Percentiles rank a stretch among this genome's conserved stretches.
These are phyloP conservation scores for Phytophthora multivora DNA, from an alignment of 352 stramenopile genomes.

Conservation along the genomic window DNA sequence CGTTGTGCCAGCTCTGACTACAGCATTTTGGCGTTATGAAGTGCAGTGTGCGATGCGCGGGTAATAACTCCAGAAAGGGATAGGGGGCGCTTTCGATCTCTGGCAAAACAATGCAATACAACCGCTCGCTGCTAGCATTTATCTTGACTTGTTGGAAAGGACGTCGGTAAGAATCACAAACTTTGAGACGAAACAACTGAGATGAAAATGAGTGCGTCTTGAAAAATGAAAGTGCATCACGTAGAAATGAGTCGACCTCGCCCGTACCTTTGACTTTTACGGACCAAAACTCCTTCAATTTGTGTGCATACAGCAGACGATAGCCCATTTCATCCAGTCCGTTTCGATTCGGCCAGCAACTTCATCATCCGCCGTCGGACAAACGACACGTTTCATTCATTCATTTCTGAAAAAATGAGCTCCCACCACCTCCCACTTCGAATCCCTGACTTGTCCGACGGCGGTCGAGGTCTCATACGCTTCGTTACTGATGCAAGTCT, in stretches of 20 bases:
- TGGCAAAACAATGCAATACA: background rate
- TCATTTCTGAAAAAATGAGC: background rate
- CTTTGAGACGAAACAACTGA: no score
- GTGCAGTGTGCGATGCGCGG: conserved; percentile 5
- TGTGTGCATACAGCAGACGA: no score
- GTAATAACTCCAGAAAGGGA: conserved; percentile 17
- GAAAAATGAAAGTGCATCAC: no score
- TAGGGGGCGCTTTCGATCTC: background rate
- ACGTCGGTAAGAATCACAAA: no score
- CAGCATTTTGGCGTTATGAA: conserved; percentile 15
- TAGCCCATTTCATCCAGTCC: background rate
- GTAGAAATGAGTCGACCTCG: no score
- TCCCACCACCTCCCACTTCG: conserved; percentile 1
- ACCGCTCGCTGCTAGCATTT: no score
- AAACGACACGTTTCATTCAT: conserved; percentile 12
- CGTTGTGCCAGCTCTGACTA: background rate
- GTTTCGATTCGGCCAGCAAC: background rate
- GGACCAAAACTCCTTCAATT: no score
- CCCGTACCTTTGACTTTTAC: no score
- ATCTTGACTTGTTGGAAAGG: no score
- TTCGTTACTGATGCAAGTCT: no score
- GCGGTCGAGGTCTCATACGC: background rate
- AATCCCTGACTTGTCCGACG: conserved; percentile 8
- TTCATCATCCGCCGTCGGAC: conserved; percentile 6
- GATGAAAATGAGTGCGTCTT: no score